Base-by-base conservation (phyloP, 805 yeast genomes). In the Zygosaccharomyces lentus region DNA sequence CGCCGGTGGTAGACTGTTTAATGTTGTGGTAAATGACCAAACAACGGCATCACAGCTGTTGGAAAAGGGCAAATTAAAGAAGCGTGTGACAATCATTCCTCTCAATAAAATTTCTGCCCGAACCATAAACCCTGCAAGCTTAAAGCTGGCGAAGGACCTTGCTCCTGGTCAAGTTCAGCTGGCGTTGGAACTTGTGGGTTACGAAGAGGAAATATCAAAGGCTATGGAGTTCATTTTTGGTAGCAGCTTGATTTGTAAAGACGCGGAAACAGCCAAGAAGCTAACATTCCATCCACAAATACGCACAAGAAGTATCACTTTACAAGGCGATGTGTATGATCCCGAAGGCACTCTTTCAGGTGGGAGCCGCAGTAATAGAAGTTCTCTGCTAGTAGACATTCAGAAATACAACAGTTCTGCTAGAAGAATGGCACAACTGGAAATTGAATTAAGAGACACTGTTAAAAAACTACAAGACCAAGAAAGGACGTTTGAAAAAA, bases 291-390 rank as follows among this genome's bases (percentile, higher is more conserved):
- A 90, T 62, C 93, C 91, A 0, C 76, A 79, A 45, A 81, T 91
- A 12, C 75, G 87, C 51, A 74, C 90, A 0, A 81, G 89, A 57
- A 82, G 95, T 25, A 88, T 95, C 12, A 93, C 99, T 0, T 64
- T 86, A 27, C 90, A 89, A 44, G 99, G 99, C 42, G 99, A 93
- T 64, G 77, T 84, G 9, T 93, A 90, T 66, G 99, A 93, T 61
- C 99, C 99, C 0, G 88, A 84, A 54, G 99, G 99, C 12, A 87
- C 96, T 6, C 71, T 93, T 23, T 86, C 96, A 1, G 99, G 99
- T 39, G 98, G 98, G n/a, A 82, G 95, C 16, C 75, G 91, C 54
- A 80, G 74, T 51, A 71, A 72, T 40, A 69, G 77, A 12, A 73
- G 78, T 1, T 76, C 88, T 0, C 64, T 84, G 2, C 70, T 90